Evolutionary conservation across 768 basidiomycete genomes (phyloP).

Genomic region (Hortiboletus campestris): DNA sequence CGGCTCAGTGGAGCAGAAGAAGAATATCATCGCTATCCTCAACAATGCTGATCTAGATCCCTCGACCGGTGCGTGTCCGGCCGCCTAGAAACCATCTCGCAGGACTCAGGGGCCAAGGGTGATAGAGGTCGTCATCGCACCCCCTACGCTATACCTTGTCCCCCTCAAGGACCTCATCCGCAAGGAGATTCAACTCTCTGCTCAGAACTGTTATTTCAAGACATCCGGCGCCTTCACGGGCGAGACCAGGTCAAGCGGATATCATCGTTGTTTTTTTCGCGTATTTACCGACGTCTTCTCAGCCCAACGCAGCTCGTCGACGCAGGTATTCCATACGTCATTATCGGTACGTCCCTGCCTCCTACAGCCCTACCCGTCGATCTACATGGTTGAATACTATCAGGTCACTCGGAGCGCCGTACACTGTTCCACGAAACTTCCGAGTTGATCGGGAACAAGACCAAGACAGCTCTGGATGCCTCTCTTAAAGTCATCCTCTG

Average conservation of each 20-base stretch:
- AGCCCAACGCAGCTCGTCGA: conserved; percentile 85
- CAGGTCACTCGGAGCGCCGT: conserved; percentile 95
- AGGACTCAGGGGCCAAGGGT: conserved; percentile 8
- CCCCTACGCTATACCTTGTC: conserved; percentile 86
- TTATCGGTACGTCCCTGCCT: conserved; percentile 60
- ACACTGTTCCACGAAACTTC: conserved; percentile 89
- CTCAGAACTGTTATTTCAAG: conserved; percentile 90
- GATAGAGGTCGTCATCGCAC: conserved; percentile 90
- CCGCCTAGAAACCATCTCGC: neutral
- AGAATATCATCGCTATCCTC: conserved; percentile 61
- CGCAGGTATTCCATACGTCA: conserved; percentile 85
- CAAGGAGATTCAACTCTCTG: conserved; percentile 74
- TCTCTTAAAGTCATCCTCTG: conserved; percentile 90
- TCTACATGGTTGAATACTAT: neutral
- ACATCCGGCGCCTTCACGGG: conserved; percentile 91
- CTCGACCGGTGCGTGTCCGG: conserved; percentile 56
- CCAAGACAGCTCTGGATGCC: conserved; percentile 72
- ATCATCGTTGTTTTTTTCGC: neutral
- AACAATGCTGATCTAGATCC: conserved; percentile 81
- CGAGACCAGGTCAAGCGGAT: conserved; percentile 74
- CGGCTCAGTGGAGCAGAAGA: conserved; percentile 58
- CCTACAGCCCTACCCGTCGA: neutral
- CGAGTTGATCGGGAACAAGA: conserved; percentile 80
- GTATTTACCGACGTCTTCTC: conserved; percentile 1
- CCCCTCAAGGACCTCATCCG: conserved; percentile 59